Conservation (phyloP, 108 stramenopile genomes). For the Fragilariopsis cylindrus region DNA sequence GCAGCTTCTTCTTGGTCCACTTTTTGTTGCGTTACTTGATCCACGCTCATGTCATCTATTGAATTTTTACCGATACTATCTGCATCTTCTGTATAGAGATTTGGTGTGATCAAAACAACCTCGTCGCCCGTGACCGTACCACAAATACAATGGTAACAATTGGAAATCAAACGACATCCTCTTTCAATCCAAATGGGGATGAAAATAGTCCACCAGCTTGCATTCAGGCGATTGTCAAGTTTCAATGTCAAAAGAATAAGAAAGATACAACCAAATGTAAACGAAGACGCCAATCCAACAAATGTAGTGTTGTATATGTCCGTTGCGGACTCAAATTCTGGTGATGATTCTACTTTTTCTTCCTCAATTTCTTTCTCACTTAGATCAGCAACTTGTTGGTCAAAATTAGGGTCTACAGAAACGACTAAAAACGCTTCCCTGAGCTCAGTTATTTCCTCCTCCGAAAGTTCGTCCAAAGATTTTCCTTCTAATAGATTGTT, state of each 20-base stretch:
- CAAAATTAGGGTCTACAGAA: conserved; percentile 49
- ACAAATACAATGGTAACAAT: conserved; percentile 55
- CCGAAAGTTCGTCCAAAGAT: conserved; percentile 50
- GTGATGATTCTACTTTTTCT: conserved; percentile 61
- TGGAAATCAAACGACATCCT: conserved; percentile 39
- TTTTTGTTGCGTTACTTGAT: conserved; percentile 8
- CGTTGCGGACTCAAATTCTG: conserved; percentile 63
- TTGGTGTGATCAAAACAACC: conserved; percentile 15
- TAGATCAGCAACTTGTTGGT: conserved; percentile 13
- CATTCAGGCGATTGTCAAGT: conserved; percentile 52
- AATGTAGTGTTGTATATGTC: conserved; percentile 42
- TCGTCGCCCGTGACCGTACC: conserved; percentile 45
- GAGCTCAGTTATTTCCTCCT: conserved; percentile 61
- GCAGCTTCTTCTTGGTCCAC: neutral
- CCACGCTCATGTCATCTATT: conserved; percentile 13
- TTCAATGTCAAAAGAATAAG: conserved; percentile 65
- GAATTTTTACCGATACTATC: conserved; percentile 41
- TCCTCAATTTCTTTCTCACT: conserved; percentile 44
- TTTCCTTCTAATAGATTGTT: conserved; percentile 56
- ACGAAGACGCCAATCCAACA: conserved; percentile 35
- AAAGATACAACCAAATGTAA: conserved; percentile 58
- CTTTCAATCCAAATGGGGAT: conserved; percentile 69
- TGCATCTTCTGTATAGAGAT: neutral
- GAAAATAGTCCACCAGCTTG: conserved; percentile 72
- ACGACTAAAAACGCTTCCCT: conserved; percentile 36